A percentile compares a stretch with the other conserved stretches of the same genome.
Conservation (phyloP, 441 rosid species). For the Croton laevigatus region DNA sequence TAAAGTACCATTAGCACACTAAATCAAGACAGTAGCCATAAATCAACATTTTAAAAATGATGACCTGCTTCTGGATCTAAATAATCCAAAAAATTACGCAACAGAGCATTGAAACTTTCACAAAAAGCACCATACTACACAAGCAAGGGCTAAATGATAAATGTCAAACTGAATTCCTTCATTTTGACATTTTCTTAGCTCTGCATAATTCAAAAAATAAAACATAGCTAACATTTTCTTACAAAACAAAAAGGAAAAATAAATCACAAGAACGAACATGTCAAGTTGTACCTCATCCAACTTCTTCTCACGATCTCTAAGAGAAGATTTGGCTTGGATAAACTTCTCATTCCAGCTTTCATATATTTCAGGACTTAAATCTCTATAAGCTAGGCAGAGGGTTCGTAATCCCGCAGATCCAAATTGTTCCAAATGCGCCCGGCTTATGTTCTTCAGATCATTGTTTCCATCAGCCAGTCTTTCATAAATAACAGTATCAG, state of each 20-base stretch:
- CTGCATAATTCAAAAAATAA: background rate
- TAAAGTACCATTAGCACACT: no score
- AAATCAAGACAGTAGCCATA: background rate
- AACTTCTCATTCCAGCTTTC: conserved; percentile 99
- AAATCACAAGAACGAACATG: background rate
- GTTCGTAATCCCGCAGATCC: conserved; percentile 99
- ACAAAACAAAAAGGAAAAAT: background rate
- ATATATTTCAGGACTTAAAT: conserved; percentile 72
- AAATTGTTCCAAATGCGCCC: conserved; percentile 79
- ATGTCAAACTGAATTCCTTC: background rate
- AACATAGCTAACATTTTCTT: background rate
- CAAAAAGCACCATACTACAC: background rate
- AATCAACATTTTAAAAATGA: background rate
- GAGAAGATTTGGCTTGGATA: conserved; percentile 94
- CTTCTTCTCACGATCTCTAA: conserved; percentile 97
- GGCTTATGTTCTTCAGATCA: conserved; percentile 57
- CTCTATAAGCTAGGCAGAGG: conserved; percentile 93
- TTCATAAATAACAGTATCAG: conserved; percentile 75
- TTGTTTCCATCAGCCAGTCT: conserved; percentile 74
- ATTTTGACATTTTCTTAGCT: background rate
- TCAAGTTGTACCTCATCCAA: conserved; percentile 77
- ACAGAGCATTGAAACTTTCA: conserved; percentile 4
- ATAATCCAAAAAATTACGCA: background rate
- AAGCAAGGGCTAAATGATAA: background rate
- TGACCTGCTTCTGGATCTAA: background rate